phyloP scores from a whole-genome alignment of 2,329 filamentous ascomycete genomes.

The Esteya vermicola region DNA sequence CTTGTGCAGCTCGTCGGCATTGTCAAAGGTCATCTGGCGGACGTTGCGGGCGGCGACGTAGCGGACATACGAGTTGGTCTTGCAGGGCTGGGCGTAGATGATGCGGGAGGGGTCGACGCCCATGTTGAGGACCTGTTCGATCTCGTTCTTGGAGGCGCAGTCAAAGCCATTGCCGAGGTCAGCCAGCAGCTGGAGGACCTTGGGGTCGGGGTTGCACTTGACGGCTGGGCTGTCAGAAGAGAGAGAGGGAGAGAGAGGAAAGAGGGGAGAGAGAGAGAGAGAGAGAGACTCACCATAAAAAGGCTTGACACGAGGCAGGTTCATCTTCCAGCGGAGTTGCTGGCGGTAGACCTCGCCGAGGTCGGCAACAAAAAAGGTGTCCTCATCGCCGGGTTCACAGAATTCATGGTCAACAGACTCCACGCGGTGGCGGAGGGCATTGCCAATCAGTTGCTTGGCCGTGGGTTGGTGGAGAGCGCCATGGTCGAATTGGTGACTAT shows the following conservation, averaged over 20 bases:
- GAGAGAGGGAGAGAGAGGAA: neutral
- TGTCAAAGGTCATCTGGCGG: slow-evolving; percentile 99
- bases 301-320: slow-evolving; percentile 80
- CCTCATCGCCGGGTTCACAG: slow-evolving; percentile 87
- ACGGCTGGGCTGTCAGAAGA: slow-evolving; percentile 47
- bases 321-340: slow-evolving; percentile 95
- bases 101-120: slow-evolving; percentile 80
- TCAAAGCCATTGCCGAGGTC: slow-evolving; percentile 90
- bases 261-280: neutral
- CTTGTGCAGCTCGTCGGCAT: slow-evolving; percentile 94
- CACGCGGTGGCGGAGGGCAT: slow-evolving; percentile 75
- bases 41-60: slow-evolving; percentile 75
- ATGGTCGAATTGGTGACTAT: slow-evolving; percentile 24
- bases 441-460: slow-evolving; percentile 71
- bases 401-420: slow-evolving; percentile 71
- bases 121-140: slow-evolving; percentile 75
- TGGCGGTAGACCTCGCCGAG: slow-evolving; percentile 97
- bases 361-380: slow-evolving; percentile 96
- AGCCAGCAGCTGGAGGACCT: slow-evolving; percentile 76
- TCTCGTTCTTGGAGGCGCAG: slow-evolving; percentile 94
- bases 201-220: slow-evolving; percentile 94
- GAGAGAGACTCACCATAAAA: slow-evolving; percentile 63
- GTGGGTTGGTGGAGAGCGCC: slow-evolving; percentile 21
- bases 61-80: slow-evolving; percentile 95
- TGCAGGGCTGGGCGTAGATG: slow-evolving; percentile 98